Evolutionary conservation across 2,329 filamentous ascomycete species (phyloP).

Genomic region (Colletotrichum musae): DNA sequence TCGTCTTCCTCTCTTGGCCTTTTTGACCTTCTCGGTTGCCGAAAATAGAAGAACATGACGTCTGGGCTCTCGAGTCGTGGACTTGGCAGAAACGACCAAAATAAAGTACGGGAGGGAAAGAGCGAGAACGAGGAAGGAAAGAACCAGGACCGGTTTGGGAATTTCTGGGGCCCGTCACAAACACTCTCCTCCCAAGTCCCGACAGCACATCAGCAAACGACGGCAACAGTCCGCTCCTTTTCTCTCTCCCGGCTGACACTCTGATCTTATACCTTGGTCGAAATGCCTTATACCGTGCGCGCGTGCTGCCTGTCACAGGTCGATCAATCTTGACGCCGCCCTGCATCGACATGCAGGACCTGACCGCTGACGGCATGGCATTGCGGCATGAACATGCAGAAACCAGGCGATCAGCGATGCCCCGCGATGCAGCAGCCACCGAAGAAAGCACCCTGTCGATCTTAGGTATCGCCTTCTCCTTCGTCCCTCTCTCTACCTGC

Average conservation of each 20-base stretch:
- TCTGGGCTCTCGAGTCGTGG: neutral
- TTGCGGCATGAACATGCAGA: conserved; percentile 33
- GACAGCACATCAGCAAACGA: neutral
- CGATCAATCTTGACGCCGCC: conserved; percentile 11
- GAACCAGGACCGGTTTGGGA: conserved; percentile 5
- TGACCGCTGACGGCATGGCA: neutral
- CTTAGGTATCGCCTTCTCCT: neutral
- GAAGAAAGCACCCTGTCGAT: neutral
- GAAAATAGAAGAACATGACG: conserved; percentile 1
- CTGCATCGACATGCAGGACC: neutral
- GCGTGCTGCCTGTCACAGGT: neutral
- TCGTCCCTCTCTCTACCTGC: neutral
- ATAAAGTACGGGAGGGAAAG: neutral
- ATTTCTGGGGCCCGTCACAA: conserved; percentile 16
- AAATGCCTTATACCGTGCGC: conserved; percentile 9
- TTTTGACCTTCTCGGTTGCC: neutral
- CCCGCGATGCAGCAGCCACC: conserved; percentile 1
- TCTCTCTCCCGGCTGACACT: conserved; percentile 20
- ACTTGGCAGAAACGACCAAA: conserved; percentile 5
- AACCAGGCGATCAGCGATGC: conserved; percentile 12
- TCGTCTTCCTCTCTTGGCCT: neutral
- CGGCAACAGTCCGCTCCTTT: neutral
- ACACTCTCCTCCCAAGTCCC: neutral
- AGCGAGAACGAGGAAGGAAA: conserved; percentile 2
- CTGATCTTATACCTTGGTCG: conserved; percentile 14